These are phyloP conservation scores for Agaricus subrufescens DNA, from an alignment of 768 basidiomycete genomes.

Conservation along the genomic window DNA sequence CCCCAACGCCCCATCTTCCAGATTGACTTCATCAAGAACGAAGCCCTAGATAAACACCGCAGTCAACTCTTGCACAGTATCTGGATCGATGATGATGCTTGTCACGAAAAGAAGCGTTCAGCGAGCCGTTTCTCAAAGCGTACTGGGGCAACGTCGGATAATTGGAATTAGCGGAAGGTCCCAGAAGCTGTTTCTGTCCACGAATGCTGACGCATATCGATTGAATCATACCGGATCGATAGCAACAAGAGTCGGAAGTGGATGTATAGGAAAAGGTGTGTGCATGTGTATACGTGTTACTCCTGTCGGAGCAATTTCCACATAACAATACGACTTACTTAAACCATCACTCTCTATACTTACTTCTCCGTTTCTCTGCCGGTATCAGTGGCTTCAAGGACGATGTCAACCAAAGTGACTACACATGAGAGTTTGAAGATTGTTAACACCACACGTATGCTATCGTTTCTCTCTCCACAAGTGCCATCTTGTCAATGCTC, in stretches of 20 bases:
- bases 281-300: too few species aligned
- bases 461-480: slow-evolving; percentile 1
- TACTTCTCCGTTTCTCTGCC: not conserved
- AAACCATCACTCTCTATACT: slow-evolving; percentile 5
- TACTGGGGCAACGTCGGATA: not conserved
- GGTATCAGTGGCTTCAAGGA: slow-evolving; percentile 3
- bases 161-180: not conserved
- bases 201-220: not conserved
- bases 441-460: slow-evolving; percentile 38
- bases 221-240: slow-evolving; percentile 3
- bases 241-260: not conserved
- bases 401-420: slow-evolving; percentile 28
- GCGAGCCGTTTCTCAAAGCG: too few species aligned
- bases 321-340: not conserved
- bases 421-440: slow-evolving; percentile 35
- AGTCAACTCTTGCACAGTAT: too few species aligned
- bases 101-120: too few species aligned
- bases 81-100: too few species aligned
- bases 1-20: too few species aligned
- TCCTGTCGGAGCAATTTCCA: too few species aligned
- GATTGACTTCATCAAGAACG: too few species aligned
- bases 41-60: too few species aligned
- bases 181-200: not conserved
- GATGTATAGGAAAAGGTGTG: too few species aligned
- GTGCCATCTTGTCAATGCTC: not conserved